Conservation (phyloP, 345 rosid genomes). For the Cardamine chenopodiifolia region DNA sequence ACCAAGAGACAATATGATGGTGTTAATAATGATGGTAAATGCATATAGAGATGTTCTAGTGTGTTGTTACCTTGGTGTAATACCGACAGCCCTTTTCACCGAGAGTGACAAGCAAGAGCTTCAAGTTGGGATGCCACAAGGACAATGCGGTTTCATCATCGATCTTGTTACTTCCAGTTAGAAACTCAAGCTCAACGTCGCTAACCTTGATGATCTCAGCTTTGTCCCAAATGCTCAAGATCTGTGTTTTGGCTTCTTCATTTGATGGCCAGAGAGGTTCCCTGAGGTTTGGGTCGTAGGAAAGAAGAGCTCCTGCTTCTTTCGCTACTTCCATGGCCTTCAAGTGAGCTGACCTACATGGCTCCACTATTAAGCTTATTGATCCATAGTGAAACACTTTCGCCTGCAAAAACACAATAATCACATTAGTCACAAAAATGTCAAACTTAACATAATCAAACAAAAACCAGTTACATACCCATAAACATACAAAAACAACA, state of each 20-base stretch:
- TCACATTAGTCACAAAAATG: slow-evolving; percentile 19
- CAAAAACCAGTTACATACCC: background rate
- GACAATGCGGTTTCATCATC: slow-evolving; percentile 46
- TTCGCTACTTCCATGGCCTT: slow-evolving; percentile 66
- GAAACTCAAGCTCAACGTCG: slow-evolving; percentile 57
- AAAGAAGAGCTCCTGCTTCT: slow-evolving; percentile 61
- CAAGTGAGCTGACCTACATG: slow-evolving; percentile 66
- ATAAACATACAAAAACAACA: slow-evolving; percentile 4
- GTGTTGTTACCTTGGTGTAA: slow-evolving; percentile 48
- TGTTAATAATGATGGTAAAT: background rate
- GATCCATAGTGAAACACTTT: slow-evolving; percentile 72
- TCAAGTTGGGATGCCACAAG: slow-evolving; percentile 57
- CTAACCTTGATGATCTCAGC: slow-evolving; percentile 70
- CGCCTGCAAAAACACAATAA: slow-evolving; percentile 47
- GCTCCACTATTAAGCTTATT: slow-evolving; percentile 70
- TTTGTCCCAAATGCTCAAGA: slow-evolving; percentile 70
- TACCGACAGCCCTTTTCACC: slow-evolving; percentile 65
- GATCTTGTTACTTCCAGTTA: slow-evolving; percentile 47
- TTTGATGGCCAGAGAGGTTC: slow-evolving; percentile 67
- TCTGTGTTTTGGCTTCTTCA: slow-evolving; percentile 61
- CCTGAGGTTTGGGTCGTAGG: slow-evolving; percentile 71
- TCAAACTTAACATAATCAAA: slow-evolving; percentile 2
- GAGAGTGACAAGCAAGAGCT: slow-evolving; percentile 66
- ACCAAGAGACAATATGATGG: slow-evolving; percentile 17
- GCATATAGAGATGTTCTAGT: background rate